These are phyloP conservation scores for Oxyria digyna DNA, from an alignment of 148 eudicot species.

Conservation along the genomic window DNA sequence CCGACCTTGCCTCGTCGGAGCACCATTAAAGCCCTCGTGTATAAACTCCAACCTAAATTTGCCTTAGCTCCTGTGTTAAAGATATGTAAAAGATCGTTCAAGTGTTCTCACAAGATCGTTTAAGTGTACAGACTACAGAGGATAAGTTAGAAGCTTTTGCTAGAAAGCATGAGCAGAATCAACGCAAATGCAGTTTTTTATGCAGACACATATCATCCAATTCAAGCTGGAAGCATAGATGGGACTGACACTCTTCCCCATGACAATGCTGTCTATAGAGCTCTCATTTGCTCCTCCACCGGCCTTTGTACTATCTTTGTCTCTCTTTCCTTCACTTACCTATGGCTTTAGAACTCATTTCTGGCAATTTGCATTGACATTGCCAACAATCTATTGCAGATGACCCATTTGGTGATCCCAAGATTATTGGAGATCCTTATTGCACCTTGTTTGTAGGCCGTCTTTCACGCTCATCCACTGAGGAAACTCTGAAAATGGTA, in stretches of 20 bases:
- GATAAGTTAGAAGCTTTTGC: background rate
- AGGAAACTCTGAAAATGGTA: constrained; percentile 63
- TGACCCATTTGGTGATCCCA: constrained; percentile 92
- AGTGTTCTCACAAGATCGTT: no score
- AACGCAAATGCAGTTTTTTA: constrained; percentile 63
- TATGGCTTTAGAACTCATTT: background rate
- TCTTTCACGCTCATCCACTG: constrained; percentile 66
- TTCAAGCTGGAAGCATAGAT: constrained; percentile 93
- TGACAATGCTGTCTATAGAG: constrained; percentile 78
- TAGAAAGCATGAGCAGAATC: constrained; percentile 16
- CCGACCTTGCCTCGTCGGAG: no score
- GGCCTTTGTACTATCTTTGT: constrained; percentile 43
- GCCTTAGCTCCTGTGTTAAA: background rate
- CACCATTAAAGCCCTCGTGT: no score
- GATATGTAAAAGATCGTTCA: no score
- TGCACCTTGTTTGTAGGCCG: constrained; percentile 73
- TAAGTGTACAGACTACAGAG: no score
- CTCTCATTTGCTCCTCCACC: constrained; percentile 80
- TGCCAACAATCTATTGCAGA: constrained; percentile 23
- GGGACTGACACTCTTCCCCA: constrained; percentile 93
- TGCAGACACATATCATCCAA: constrained; percentile 73
- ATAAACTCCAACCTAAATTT: no score
- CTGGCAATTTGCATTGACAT: background rate
- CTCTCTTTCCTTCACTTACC: background rate
- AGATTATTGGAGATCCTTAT: constrained; percentile 70